Conservation (phyloP, 129 eudicot species). For the Scalesia atractyloides region DNA sequence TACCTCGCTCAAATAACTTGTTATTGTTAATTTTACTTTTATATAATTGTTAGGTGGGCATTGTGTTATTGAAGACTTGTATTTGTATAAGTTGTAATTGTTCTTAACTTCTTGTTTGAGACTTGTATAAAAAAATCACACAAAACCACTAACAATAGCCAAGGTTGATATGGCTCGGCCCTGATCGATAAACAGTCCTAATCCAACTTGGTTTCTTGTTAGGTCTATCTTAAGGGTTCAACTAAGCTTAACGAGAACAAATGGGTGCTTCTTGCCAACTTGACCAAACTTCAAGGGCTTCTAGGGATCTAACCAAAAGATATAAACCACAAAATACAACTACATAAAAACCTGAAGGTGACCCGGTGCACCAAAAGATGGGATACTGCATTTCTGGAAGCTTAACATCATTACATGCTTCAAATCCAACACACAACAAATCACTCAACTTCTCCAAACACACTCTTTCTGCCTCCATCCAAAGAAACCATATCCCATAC, state of each 20-base stretch:
- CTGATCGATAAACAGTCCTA: background rate
- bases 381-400: constrained; percentile 45
- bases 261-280: constrained; percentile 5
- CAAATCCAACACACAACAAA: constrained; percentile 34
- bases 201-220: background rate
- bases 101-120: background rate
- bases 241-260: background rate
- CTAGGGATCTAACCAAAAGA: constrained; percentile 20
- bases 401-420: constrained; percentile 33
- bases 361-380: constrained; percentile 34
- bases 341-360: constrained; percentile 32
- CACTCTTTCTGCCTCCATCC: constrained; percentile 33
- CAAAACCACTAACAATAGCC: no score
- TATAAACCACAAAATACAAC: constrained; percentile 31
- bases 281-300: constrained; percentile 29
- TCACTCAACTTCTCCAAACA: constrained; percentile 26
- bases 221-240: background rate
- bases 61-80: background rate
- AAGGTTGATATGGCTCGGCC: no score
- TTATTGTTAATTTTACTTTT: background rate
- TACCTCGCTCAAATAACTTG: background rate
- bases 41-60: background rate
- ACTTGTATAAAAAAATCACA: background rate
- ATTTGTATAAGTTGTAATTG: background rate
- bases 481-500: constrained; percentile 38